Base-by-base conservation (phyloP, 2,329 filamentous ascomycete species). In the Hypomyces perniciosus region DNA sequence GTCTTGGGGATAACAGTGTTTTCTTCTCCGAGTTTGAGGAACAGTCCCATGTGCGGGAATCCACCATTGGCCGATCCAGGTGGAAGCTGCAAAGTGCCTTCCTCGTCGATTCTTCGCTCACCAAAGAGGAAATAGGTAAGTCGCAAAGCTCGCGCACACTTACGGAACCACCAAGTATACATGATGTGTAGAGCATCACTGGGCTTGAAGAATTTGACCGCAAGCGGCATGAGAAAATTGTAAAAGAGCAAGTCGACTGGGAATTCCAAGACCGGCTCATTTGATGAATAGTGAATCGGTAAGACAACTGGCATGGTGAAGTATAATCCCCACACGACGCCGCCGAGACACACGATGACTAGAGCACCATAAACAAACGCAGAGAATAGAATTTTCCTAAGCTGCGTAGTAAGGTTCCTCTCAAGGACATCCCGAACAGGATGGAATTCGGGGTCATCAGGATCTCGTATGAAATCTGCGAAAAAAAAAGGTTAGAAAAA, bases 391-490 rank as follows among this genome's bases (percentile, higher is more conserved):
- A 99, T 99, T 71, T 99, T 99, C 50, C 92, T 84, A 33, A 99
- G 80, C 68, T 99, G 93, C 0, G 91, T 96, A 9, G 87, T 84
- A 44, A 99, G 86, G 59, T 86, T 95, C 33, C 93, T 85, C 68
- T 99, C 93, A 13, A 99, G 79, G 9, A 99, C 93, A 68, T 99
- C 93, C 35, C 95, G 88, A 5, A 99, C 92, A 0, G 93, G 93
- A 65, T 99, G 93, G 67, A 99, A 99, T 9, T 93, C 96, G 7
- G 95, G 93, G 68, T 99, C 93, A 67, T 99, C 95, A 6, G 93
- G 93, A 67, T 99, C 95, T 56, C 93, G 84, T 61, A 99, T 99
- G 67, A 99, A 99, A 73, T 96, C 85, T 88, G 54, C 2, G 26
- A 33, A 28, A 28, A 46, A 6, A 6, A 6, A 12, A 9, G 45